Evolutionary conservation across 345 rosid species (phyloP).

Genomic region (Eucalyptus grandis): DNA sequence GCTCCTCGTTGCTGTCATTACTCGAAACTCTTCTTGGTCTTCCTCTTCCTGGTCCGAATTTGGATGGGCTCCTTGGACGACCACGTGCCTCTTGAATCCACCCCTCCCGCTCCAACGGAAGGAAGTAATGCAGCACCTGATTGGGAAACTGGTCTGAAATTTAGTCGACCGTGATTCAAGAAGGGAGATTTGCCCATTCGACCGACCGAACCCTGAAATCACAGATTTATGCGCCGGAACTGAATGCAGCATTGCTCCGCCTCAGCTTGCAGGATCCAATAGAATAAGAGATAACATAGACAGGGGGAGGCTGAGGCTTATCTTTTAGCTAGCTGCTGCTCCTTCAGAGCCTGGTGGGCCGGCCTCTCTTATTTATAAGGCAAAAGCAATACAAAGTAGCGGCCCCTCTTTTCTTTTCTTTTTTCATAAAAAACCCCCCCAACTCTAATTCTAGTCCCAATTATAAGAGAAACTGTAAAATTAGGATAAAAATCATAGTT

Average conservation of each 20-base stretch:
- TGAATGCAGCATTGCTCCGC: background rate
- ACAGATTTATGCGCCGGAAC: background rate
- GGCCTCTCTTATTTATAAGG: background rate
- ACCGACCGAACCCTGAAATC: background rate
- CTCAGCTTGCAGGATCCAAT: background rate
- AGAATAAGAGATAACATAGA: background rate
- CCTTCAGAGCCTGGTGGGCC: background rate
- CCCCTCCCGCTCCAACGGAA: background rate
- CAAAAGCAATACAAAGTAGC: too few species aligned
- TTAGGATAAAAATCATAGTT: too few species aligned
- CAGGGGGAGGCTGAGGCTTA: background rate
- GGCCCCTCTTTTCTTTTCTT: too few species aligned
- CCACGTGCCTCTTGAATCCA: background rate
- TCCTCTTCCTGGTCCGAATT: background rate
- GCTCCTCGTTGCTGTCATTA: slow-evolving; percentile 42
- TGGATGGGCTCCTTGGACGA: background rate
- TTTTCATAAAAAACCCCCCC: too few species aligned
- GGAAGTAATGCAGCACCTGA: background rate
- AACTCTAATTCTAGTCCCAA: too few species aligned
- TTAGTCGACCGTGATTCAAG: background rate
- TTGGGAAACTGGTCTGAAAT: background rate
- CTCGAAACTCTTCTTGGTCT: slow-evolving; percentile 38
- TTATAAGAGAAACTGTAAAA: too few species aligned
- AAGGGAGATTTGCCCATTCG: background rate
- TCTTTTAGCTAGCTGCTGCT: background rate